Base-by-base conservation (phyloP, 2,329 filamentous ascomycete species). In the Hymenoscyphus occultus region DNA sequence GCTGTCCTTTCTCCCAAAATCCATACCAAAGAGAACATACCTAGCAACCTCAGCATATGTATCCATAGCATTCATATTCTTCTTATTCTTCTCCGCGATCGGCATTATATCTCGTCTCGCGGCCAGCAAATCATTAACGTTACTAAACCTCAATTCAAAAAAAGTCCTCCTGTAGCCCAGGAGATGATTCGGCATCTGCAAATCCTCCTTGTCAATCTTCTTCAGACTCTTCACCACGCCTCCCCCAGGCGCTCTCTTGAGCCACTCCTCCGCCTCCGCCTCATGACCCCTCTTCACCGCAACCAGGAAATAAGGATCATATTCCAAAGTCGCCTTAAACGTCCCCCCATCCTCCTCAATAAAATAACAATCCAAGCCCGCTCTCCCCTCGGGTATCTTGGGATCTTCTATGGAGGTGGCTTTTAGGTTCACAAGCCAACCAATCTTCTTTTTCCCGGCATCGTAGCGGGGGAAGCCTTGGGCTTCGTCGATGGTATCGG, bases 351-450 rank as follows among this genome's bases (percentile, higher is more conserved):
- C 91, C 65, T 94, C 91, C 73, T 93, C 91, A 66, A 99, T 90
- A 78, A 99, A 99, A 81, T 97, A 99, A 79, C 93, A 97, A 79
- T 99, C 95, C 64, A 99, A 87, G 9, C 92, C 95, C 0, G 95
- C 90, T 69, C 92, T 88, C 45, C 95, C 95, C 5, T 92, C 91
- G 1, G 90, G 89, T 57, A 91, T 84, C 71, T 92, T 91, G 16
- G 93, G 85, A 75, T 98, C 94, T 77, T 97, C 81, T 57, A 99
- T 84, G 13, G 88, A 87, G 0, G 95, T 98, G 48, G 93, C 88
- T 76, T 97, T 92, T 80, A 98, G 91, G 75, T 98, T 99, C 72
- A 94, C 92, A 3, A 99, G 86, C 95, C 95, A 99, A 69, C 96
- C 93, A 60, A 90, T 86, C 75, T 88, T 90, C 71, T 81, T 83